phyloP scores from a whole-genome alignment of 1,284 basidiomycete species.

The Cutaneotrichosporon curvatum region DNA sequence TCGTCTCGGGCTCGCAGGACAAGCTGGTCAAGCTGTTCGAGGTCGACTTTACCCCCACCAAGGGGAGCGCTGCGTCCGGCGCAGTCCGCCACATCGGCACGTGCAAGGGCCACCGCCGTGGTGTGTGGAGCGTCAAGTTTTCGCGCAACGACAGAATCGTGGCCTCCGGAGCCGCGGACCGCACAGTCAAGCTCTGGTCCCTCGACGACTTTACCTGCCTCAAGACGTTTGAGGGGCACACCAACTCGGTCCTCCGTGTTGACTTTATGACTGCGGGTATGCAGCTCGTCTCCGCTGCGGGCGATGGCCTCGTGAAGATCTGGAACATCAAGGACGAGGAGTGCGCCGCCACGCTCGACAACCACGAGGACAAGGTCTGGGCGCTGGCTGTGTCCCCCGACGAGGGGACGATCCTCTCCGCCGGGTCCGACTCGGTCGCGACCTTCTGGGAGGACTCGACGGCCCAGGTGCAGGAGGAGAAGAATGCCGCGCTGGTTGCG shows the following conservation, averaged over 20 bases:
- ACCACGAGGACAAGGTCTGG: slow-evolving; percentile 97
- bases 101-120: slow-evolving; percentile 92
- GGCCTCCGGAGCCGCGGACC: slow-evolving; percentile 90
- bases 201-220: slow-evolving; percentile 83
- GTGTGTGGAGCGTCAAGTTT: slow-evolving; percentile 92
- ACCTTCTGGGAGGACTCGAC: slow-evolving; percentile 94
- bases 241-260: slow-evolving; percentile 89
- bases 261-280: slow-evolving; percentile 77
- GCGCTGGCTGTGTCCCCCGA: slow-evolving; percentile 72
- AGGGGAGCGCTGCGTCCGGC: slow-evolving; percentile 23
- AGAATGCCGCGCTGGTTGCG: slow-evolving; percentile 62
- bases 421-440: slow-evolving; percentile 86
- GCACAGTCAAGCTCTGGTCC: slow-evolving; percentile 88
- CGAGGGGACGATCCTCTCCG: slow-evolving; percentile 76
- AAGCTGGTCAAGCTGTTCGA: slow-evolving; percentile 85
- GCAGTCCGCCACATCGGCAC: slow-evolving; percentile 73
- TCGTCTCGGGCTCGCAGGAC: slow-evolving; percentile 94
- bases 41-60: slow-evolving; percentile 53
- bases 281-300: slow-evolving; percentile 81
- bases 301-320: slow-evolving; percentile 90
- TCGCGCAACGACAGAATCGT: slow-evolving; percentile 73
- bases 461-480: slow-evolving; percentile 61
- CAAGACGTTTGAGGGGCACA: slow-evolving; percentile 95
- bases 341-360: slow-evolving; percentile 82
- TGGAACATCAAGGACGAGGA: slow-evolving; percentile 90